Conservation (phyloP, 257 asterid species). For the Solanum verrucosum region DNA sequence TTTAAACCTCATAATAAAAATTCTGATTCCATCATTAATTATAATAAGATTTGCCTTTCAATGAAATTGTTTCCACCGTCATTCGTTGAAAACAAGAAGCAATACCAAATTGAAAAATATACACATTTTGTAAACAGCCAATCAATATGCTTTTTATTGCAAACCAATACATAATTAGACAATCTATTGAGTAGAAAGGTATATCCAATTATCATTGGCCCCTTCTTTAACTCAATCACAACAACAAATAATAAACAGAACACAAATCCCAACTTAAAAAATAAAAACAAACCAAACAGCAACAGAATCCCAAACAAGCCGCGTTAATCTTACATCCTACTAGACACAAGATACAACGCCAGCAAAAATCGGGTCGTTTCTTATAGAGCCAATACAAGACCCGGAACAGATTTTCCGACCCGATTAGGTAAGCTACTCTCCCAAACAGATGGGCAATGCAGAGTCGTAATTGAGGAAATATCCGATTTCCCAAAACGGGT, state of each 20-base stretch:
- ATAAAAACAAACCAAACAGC: not conserved
- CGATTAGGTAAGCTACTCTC: slow-evolving; percentile 71
- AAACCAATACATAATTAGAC: not conserved
- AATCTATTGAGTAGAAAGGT: not conserved
- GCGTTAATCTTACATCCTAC: not conserved
- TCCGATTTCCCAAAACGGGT: slow-evolving; percentile 46
- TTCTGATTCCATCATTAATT: too few species aligned
- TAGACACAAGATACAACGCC: not conserved
- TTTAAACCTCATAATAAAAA: too few species aligned
- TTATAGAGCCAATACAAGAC: slow-evolving; percentile 70
- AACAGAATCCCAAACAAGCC: not conserved
- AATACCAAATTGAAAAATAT: not conserved
- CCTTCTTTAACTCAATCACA: slow-evolving; percentile 6
- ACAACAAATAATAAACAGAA: not conserved
- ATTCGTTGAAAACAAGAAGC: not conserved
- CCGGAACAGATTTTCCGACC: slow-evolving; percentile 91
- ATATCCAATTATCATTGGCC: slow-evolving; percentile 23
- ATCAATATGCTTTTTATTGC: slow-evolving; percentile 10
- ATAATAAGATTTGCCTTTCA: not conserved
- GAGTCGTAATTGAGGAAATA: slow-evolving; percentile 21
- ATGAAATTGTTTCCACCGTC: not conserved
- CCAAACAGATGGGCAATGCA: slow-evolving; percentile 74
- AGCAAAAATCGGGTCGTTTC: not conserved
- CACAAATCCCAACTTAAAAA: not conserved
- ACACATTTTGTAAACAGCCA: not conserved